Evolutionary conservation across 1,284 basidiomycete genomes (phyloP).

Genomic region (Ceratobasidium sp.): DNA sequence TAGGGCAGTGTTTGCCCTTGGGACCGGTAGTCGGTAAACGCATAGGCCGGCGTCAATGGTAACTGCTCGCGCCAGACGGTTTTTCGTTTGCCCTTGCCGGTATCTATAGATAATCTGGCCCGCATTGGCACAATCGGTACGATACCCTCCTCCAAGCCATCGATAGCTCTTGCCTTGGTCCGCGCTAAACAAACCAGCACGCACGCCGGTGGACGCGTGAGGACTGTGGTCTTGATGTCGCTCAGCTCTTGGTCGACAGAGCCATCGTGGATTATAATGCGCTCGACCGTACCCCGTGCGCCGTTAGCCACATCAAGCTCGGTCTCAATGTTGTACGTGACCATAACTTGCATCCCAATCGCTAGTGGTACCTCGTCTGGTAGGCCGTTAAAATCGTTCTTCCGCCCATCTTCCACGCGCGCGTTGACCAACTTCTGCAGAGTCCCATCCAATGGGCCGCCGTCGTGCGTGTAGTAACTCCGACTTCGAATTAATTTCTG

Average conservation of each 20-base stretch:
- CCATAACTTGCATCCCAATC: constrained; percentile 29
- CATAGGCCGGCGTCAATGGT: constrained; percentile 45
- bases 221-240: background rate
- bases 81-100: background rate
- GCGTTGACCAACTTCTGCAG: background rate
- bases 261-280: constrained; percentile 23
- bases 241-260: background rate
- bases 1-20: constrained; percentile 18
- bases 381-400: background rate
- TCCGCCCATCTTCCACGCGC: background rate
- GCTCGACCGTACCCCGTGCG: background rate
- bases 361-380: constrained; percentile 21
- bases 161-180: background rate
- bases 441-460: background rate
- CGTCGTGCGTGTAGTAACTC: background rate
- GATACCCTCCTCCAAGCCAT: constrained; percentile 1
- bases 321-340: constrained; percentile 36
- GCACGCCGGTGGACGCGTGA: constrained; percentile 16
- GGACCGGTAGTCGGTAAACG: constrained; percentile 43
- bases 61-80: constrained; percentile 33
- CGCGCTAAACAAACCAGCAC: constrained; percentile 13
- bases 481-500: background rate
- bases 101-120: background rate
- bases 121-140: constrained; percentile 27
- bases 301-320: constrained; percentile 37